These are phyloP conservation scores for Gossypium davidsonii DNA, from an alignment of 441 rosid genomes.

Conservation along the genomic window DNA sequence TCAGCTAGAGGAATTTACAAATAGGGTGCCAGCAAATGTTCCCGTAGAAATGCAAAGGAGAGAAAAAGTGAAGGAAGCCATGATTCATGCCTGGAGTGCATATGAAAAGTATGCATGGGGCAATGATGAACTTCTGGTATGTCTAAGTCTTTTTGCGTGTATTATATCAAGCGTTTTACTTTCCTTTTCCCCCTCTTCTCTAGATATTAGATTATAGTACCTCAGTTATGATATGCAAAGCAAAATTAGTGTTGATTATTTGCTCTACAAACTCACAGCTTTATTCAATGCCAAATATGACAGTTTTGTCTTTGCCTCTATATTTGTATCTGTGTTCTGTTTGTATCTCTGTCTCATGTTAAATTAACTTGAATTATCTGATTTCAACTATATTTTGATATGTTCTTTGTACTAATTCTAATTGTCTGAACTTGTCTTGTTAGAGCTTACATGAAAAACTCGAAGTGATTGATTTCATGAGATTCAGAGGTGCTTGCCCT, in stretches of 20 bases:
- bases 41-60: conserved; percentile 56
- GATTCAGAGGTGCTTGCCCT: background rate
- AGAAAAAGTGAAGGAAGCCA: conserved; percentile 91
- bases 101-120: conserved; percentile 99
- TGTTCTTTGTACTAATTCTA: background rate
- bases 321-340: background rate
- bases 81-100: conserved; percentile 94
- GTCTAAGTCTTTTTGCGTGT: background rate
- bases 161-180: background rate
- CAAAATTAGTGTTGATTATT: background rate
- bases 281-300: background rate
- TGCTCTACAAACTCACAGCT: background rate
- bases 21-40: conserved; percentile 33
- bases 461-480: background rate
- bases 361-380: background rate
- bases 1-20: conserved; percentile 48
- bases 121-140: conserved; percentile 90
- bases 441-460: background rate
- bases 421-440: background rate
- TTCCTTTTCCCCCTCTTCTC: background rate
- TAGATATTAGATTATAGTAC: background rate
- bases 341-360: background rate
- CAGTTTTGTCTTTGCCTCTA: background rate
- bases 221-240: background rate
- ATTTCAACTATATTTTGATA: background rate